These are phyloP conservation scores for Pyricularia pennisetigena DNA, from an alignment of 2,329 filamentous ascomycete species.

Conservation along the genomic window DNA sequence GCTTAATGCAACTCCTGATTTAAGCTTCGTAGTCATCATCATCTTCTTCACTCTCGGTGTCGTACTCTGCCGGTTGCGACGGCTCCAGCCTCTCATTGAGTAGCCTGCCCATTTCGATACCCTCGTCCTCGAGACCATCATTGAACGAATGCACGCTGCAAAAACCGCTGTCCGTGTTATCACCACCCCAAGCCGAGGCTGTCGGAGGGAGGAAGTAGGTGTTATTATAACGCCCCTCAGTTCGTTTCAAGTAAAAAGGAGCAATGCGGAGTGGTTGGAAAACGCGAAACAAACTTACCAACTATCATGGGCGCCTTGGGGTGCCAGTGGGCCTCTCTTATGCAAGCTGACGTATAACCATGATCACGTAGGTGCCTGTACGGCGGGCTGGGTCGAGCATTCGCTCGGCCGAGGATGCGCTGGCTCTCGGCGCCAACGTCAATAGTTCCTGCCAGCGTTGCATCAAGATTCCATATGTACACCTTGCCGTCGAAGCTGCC, in stretches of 20 bases:
- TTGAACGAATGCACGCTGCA: constrained; percentile 74
- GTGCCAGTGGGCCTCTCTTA: constrained; percentile 87
- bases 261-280: neutral
- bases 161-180: constrained; percentile 46
- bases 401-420: neutral
- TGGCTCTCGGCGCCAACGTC: constrained; percentile 50
- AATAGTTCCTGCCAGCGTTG: constrained; percentile 67
- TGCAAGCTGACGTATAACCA: constrained; percentile 45
- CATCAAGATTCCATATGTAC: constrained; percentile 85
- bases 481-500: constrained; percentile 85
- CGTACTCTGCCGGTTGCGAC: constrained; percentile 4
- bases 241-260: neutral
- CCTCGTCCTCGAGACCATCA: constrained; percentile 55
- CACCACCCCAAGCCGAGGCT: constrained; percentile 80
- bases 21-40: neutral
- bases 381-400: neutral
- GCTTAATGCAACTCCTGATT: neutral
- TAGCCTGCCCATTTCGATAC: constrained; percentile 45
- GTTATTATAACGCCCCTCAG: neutral
- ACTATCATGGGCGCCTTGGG: constrained; percentile 72
- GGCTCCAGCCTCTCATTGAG: constrained; percentile 50
- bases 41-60: neutral
- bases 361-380: neutral
- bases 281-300: constrained; percentile 29
- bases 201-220: neutral